Evolutionary conservation across 371 early-diverging fungal species (phyloP).

Genomic region (Rhizopus sp.): DNA sequence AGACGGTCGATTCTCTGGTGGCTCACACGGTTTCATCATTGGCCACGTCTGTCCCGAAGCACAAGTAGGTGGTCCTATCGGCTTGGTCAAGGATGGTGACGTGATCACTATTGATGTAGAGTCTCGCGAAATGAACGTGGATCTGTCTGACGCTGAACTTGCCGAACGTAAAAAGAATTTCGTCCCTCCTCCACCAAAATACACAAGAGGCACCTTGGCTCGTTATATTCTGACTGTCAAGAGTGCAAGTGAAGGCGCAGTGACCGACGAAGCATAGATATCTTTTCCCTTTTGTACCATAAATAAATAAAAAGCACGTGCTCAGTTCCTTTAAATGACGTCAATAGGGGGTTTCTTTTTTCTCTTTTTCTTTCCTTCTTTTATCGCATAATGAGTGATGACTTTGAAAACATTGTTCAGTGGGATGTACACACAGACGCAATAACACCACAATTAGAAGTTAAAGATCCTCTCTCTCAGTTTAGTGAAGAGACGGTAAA

Average conservation of each 20-base stretch:
- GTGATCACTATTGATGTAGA: conserved; percentile 83
- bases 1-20: conserved; percentile 97
- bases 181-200: conserved; percentile 82
- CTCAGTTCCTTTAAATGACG: conserved; percentile 3
- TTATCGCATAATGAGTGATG: conserved; percentile 24
- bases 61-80: conserved; percentile 95
- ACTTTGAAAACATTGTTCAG: conserved; percentile 23
- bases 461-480: conserved; percentile 32
- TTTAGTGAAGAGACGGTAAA: conserved; percentile 11
- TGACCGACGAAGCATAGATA: conserved; percentile 68
- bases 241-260: conserved; percentile 80
- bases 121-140: conserved; percentile 64
- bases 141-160: conserved; percentile 77
- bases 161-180: conserved; percentile 65
- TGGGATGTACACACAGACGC: conserved; percentile 35
- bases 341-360: conserved; percentile 2
- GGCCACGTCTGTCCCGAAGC: conserved; percentile 98
- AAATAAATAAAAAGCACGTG: neutral
- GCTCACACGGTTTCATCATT: conserved; percentile 94
- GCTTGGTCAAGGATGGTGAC: conserved; percentile 86
- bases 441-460: conserved; percentile 24
- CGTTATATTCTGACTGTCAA: conserved; percentile 87
- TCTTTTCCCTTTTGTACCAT: too few species aligned
- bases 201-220: conserved; percentile 80
- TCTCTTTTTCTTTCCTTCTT: neutral